These are phyloP conservation scores for Jasminum sambac DNA, from an alignment of 257 asterid genomes.

Conservation along the genomic window DNA sequence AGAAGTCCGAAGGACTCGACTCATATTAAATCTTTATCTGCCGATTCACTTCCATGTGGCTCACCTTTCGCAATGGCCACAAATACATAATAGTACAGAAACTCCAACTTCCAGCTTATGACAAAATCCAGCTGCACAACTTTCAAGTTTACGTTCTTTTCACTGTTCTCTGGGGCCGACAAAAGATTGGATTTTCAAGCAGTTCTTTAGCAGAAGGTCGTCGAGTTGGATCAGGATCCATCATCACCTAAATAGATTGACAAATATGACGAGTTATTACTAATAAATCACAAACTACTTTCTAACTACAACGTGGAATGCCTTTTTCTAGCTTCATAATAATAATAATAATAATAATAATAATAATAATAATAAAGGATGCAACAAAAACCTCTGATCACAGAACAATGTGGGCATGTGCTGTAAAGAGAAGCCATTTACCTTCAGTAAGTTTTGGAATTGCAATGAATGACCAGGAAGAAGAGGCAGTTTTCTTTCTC, in stretches of 20 bases:
- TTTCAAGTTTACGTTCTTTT: conserved; percentile 28
- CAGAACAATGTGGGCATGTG: neutral
- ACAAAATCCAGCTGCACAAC: conserved; percentile 3
- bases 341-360: too few species aligned
- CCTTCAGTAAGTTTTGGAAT: conserved; percentile 92
- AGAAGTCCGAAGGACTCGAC: conserved; percentile 7
- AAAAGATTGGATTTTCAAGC: conserved; percentile 59
- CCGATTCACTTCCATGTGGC: neutral
- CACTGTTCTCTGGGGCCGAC: conserved; percentile 36
- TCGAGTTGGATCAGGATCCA: conserved; percentile 77
- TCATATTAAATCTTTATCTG: neutral
- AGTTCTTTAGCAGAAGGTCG: conserved; percentile 81
- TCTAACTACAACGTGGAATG: neutral
- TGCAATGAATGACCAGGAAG: conserved; percentile 90
- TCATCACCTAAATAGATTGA: conserved; percentile 56
- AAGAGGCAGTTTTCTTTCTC: conserved; percentile 86
- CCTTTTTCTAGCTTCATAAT: too few species aligned
- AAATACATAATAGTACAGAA: conserved; percentile 5
- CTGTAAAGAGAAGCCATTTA: conserved; percentile 21
- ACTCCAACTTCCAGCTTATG: conserved; percentile 16
- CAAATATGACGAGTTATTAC: conserved; percentile 9
- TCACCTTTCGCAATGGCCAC: conserved; percentile 2
- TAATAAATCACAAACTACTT: neutral
- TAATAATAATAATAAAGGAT: too few species aligned
- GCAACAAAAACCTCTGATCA: neutral